phyloP scores from a whole-genome alignment of 2,329 filamentous ascomycete species.

The Pseudopithomyces maydicus region DNA sequence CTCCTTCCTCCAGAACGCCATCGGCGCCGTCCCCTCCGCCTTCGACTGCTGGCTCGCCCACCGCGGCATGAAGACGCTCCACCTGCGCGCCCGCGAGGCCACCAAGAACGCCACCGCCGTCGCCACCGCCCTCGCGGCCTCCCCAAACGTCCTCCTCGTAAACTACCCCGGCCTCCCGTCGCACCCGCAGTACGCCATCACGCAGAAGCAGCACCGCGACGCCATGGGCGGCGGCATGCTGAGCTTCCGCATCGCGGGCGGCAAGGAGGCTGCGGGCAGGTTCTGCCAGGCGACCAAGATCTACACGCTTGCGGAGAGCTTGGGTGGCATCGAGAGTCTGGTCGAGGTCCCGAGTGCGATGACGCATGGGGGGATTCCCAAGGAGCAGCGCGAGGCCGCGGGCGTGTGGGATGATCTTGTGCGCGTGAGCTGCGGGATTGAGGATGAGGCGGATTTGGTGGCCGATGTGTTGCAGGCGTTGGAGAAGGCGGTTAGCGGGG shows the following conservation, averaged over 20 bases:
- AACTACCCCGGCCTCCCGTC: slow-evolving; percentile 93
- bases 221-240: slow-evolving; percentile 98
- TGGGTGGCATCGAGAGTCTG: slow-evolving; percentile 90
- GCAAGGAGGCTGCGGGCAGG: slow-evolving; percentile 80
- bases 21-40: slow-evolving; percentile 89
- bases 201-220: slow-evolving; percentile 87
- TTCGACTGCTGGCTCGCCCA: slow-evolving; percentile 99
- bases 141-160: slow-evolving; percentile 81
- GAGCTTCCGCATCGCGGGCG: slow-evolving; percentile 90
- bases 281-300: slow-evolving; percentile 91
- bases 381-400: slow-evolving; percentile 85
- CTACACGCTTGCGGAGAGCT: slow-evolving; percentile 89
- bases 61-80: slow-evolving; percentile 93
- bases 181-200: slow-evolving; percentile 84
- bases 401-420: slow-evolving; percentile 96
- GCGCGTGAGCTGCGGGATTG: slow-evolving; percentile 89
- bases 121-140: slow-evolving; percentile 76
- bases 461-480: slow-evolving; percentile 83
- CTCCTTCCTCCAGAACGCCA: slow-evolving; percentile 93
- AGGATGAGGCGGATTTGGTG: slow-evolving; percentile 84
- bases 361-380: slow-evolving; percentile 96
- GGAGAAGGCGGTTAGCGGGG: slow-evolving; percentile 69
- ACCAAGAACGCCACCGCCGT: slow-evolving; percentile 80
- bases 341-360: slow-evolving; percentile 93
- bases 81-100: slow-evolving; percentile 87